Conservation (phyloP, 225 moss, liverwort and hornwort species). For the Pseudisothecium myosuroides region DNA sequence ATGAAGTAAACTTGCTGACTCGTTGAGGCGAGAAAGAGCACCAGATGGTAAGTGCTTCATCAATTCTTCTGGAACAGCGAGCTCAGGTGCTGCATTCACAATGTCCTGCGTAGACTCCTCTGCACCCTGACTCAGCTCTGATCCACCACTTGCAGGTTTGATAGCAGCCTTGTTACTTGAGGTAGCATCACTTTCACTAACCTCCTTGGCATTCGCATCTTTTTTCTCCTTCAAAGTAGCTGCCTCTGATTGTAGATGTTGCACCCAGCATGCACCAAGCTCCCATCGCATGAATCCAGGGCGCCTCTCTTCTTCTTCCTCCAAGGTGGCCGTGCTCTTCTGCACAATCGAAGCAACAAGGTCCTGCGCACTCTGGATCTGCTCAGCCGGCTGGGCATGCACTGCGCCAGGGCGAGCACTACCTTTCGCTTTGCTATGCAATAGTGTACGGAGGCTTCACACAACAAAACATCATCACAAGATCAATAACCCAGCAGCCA, state of each 20-base stretch:
- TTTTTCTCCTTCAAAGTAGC: constrained; percentile 37
- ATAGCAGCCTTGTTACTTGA: neutral
- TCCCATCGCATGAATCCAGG: constrained; percentile 45
- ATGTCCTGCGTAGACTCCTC: neutral
- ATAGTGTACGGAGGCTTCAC: constrained; percentile 46
- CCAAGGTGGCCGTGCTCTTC: constrained; percentile 31
- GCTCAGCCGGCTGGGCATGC: constrained; percentile 17
- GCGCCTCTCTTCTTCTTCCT: constrained; percentile 18
- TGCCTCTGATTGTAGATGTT: constrained; percentile 46
- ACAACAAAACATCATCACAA: neutral
- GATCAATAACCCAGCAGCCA: neutral
- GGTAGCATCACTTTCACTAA: neutral
- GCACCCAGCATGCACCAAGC: constrained; percentile 67
- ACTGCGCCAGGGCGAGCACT: constrained; percentile 4
- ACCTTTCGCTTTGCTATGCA: constrained; percentile 32
- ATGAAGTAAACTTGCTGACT: constrained; percentile 31
- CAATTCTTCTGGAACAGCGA: constrained; percentile 26
- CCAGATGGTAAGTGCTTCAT: constrained; percentile 23
- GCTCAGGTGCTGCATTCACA: neutral
- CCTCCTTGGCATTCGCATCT: constrained; percentile 11
- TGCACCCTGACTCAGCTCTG: neutral
- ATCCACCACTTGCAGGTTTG: neutral
- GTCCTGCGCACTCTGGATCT: constrained; percentile 28
- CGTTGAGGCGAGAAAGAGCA: constrained; percentile 37
- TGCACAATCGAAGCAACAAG: constrained; percentile 20